Base-by-base conservation (phyloP, 495 filamentous ascomycete genomes). In the Neurospora sp. region DNA sequence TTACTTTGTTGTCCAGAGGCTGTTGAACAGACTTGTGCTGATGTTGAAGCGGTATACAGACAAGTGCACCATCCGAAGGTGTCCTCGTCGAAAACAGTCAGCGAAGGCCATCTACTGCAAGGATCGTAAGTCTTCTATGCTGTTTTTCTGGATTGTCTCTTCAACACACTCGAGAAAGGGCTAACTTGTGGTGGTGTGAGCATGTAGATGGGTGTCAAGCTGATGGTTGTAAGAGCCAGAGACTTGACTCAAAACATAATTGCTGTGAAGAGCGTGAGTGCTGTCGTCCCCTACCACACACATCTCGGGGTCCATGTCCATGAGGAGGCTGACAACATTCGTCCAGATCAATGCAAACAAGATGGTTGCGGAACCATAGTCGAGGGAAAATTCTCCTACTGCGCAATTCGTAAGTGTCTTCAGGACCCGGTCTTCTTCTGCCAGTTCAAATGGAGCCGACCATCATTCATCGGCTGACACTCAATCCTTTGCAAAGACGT, bases 261-360 rank as follows among this genome's bases (percentile, higher is more conserved):
- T 79, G 74, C 71, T 79, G 77, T 40, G 70, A 69, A 38, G 68
- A 78, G n/a, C 77, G 77, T 79, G 48, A 40, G 77, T 73, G 0
- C 9, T 9, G 17, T 17, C 42, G 16, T 14, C 22, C 38, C 31
- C 53, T 16, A 39, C 22, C 40, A 38, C 40, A 27, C 14, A 38
- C 40, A 27, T 35, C 35, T 20, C 4, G 41, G 7, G 10, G 38
- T 10, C 1, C 12, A 1, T 8, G 38, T 10, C 1, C 12, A 1
- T 12, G 17, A 35, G 12, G 9, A 35, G 12, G 9, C 39, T 70
- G 22, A 69, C 16, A 4, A 8, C 70, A 0, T 4, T 0, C 4
- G 1, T 12, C 16, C 20, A 79, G 77, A 79, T 40, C 42, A 72
- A 48, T 79, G 81, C 70, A 70, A 77, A 16, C 71, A 37, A 27